These are phyloP conservation scores for Dalechampia spathulata DNA, from an alignment of 441 rosid genomes.

Conservation along the genomic window DNA sequence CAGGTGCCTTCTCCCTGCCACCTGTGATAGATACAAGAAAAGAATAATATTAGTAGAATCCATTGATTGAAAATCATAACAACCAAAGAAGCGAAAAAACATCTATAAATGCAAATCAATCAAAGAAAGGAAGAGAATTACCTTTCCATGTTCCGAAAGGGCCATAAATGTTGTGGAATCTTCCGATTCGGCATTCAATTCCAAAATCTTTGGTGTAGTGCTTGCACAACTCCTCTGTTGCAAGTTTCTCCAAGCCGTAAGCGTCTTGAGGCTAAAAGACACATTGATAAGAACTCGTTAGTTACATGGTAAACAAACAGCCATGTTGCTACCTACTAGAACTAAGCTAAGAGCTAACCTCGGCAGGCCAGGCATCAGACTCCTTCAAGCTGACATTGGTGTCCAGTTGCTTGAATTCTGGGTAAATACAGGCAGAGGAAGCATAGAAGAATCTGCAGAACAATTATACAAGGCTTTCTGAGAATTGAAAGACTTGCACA, in stretches of 20 bases:
- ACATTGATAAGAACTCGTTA: background rate
- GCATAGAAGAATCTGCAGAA: conserved; percentile 83
- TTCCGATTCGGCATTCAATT: conserved; percentile 85
- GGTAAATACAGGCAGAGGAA: conserved; percentile 95
- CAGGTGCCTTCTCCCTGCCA: conserved; percentile 99
- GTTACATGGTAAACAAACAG: too few species aligned
- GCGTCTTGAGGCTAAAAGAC: conserved; percentile 95
- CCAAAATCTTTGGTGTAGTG: conserved; percentile 94
- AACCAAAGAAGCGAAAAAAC: background rate
- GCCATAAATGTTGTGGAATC: conserved; percentile 97
- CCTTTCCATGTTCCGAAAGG: conserved; percentile 99
- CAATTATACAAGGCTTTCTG: too few species aligned
- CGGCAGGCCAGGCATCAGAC: conserved; percentile 99
- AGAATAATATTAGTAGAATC: conserved; percentile 3
- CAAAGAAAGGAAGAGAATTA: conserved; percentile 12
- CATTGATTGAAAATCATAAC: background rate
- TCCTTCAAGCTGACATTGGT: conserved; percentile 97
- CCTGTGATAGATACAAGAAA: conserved; percentile 45
- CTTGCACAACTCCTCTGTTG: conserved; percentile 95
- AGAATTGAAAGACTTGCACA: too few species aligned
- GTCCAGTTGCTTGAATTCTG: conserved; percentile 94
- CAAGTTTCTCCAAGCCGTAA: conserved; percentile 97
- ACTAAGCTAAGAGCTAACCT: too few species aligned
- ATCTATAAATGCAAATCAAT: background rate
- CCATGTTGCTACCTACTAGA: too few species aligned